A percentile compares a stretch with the other conserved stretches of the same genome.
These are phyloP conservation scores for Globisporangium polare DNA, from an alignment of 352 stramenopile genomes.

Conservation along the genomic window DNA sequence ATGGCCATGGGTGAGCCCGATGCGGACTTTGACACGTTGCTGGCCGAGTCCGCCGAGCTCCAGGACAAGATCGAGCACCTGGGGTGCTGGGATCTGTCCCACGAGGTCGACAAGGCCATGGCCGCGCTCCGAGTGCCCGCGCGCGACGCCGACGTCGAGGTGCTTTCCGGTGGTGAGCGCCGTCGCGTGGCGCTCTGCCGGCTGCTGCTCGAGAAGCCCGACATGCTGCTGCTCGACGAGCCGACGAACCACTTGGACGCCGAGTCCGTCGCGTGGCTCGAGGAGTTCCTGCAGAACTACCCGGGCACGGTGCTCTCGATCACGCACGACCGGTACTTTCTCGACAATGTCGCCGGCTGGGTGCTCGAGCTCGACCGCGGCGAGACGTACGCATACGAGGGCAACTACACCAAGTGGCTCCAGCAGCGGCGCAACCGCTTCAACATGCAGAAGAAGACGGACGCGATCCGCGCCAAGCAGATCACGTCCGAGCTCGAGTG, in stretches of 20 bases:
- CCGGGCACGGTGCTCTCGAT: conserved; percentile 96
- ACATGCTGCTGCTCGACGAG: conserved; percentile 97
- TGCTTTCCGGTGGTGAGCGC: conserved; percentile 92
- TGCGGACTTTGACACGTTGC: conserved; percentile 83
- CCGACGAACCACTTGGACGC: conserved; percentile 98
- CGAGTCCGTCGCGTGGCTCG: conserved; percentile 96
- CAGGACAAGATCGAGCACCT: conserved; percentile 86
- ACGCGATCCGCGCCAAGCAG: conserved; percentile 89
- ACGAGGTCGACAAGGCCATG: conserved; percentile 86
- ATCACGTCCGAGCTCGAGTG: conserved; percentile 93
- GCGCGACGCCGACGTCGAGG: conserved; percentile 57
- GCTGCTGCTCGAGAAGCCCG: conserved; percentile 94
- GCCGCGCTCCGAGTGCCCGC: conserved; percentile 66
- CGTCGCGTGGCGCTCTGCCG: conserved; percentile 94
- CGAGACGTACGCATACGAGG: conserved; percentile 96
- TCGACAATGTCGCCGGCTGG: conserved; percentile 97
- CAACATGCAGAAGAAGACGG: conserved; percentile 92
- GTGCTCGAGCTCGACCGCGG: conserved; percentile 97
- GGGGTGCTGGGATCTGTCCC: conserved; percentile 76
- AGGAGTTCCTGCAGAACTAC: conserved; percentile 96
- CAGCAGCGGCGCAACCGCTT: conserved; percentile 93
- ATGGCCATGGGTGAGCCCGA: conserved; percentile 89
- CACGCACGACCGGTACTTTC: conserved; percentile 98
- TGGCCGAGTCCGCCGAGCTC: conserved; percentile 83
- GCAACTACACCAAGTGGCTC: conserved; percentile 98